Evolutionary conservation across 768 basidiomycete genomes (phyloP).

Genomic region (Hydnomerulius pinastri): DNA sequence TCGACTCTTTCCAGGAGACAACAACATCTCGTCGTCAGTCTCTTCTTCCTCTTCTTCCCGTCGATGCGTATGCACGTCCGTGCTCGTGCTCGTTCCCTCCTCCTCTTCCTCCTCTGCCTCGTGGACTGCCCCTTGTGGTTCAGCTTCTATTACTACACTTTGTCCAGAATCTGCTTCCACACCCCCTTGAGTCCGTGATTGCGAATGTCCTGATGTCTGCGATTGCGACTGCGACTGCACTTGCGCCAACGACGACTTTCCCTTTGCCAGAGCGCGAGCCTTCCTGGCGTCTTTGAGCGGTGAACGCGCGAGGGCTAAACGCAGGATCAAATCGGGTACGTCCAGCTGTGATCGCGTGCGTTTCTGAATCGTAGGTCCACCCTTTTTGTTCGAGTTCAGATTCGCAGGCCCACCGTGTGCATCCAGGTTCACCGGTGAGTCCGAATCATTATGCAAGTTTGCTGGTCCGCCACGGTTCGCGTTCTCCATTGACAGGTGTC

Average conservation of each 20-base stretch:
- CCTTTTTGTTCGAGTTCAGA: neutral
- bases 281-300: slow-evolving; percentile 54
- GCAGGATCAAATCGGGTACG: slow-evolving; percentile 48
- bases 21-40: slow-evolving; percentile 48
- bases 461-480: slow-evolving; percentile 12
- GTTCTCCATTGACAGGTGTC: slow-evolving; percentile 16
- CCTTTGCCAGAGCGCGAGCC: slow-evolving; percentile 27
- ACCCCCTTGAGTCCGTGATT: neutral
- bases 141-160: neutral
- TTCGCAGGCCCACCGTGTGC: slow-evolving; percentile 1
- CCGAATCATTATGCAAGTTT: slow-evolving; percentile 5
- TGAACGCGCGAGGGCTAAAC: slow-evolving; percentile 44
- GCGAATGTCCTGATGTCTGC: neutral
- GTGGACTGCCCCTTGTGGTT: neutral
- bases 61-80: slow-evolving; percentile 7
- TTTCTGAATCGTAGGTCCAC: slow-evolving; percentile 10
- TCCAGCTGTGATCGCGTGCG: slow-evolving; percentile 55
- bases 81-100: neutral
- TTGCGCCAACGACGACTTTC: slow-evolving; percentile 23
- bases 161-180: neutral
- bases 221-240: slow-evolving; percentile 1
- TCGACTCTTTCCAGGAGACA: slow-evolving; percentile 19
- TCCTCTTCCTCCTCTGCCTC: neutral
- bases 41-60: slow-evolving; percentile 25
- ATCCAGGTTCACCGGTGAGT: slow-evolving; percentile 2